Evolutionary conservation across 2,329 filamentous ascomycete species (phyloP).

Genomic region (Pestalotiopsis sp.): DNA sequence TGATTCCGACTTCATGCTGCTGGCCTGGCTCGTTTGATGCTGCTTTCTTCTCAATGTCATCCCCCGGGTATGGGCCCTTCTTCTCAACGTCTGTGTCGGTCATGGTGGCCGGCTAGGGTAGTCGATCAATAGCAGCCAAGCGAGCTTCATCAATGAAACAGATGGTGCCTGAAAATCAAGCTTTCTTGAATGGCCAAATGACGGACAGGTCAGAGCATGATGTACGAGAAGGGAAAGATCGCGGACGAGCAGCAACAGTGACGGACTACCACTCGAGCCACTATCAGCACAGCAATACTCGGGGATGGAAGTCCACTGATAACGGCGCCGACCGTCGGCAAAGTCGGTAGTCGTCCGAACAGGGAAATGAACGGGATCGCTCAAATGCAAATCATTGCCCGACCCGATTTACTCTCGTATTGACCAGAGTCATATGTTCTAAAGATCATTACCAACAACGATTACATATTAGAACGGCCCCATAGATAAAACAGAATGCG

Average conservation of each 20-base stretch:
- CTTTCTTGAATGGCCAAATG: neutral
- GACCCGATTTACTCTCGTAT: neutral
- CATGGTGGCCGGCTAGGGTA: neutral
- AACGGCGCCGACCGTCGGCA: neutral
- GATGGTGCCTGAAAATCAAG: too few species aligned
- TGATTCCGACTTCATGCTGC: constrained; percentile 11
- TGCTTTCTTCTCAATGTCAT: neutral
- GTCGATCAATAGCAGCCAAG: neutral
- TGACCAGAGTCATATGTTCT: neutral
- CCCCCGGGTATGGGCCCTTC: neutral
- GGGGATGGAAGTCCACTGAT: neutral
- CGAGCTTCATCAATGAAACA: too few species aligned
- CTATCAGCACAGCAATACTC: neutral
- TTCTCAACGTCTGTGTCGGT: neutral
- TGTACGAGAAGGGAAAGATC: neutral
- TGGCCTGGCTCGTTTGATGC: neutral
- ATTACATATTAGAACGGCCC: neutral
- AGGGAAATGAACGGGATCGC: neutral
- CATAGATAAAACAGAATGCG: neutral
- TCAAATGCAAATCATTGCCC: neutral
- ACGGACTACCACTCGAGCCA: neutral
- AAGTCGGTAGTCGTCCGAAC: neutral
- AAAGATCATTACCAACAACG: neutral
- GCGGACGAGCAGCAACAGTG: neutral
- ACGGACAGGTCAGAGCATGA: neutral